Percentiles rank a stretch among this genome's conserved stretches.
These are phyloP conservation scores for Cornus controversa DNA, from an alignment of 148 eudicot genomes.

Conservation along the genomic window DNA sequence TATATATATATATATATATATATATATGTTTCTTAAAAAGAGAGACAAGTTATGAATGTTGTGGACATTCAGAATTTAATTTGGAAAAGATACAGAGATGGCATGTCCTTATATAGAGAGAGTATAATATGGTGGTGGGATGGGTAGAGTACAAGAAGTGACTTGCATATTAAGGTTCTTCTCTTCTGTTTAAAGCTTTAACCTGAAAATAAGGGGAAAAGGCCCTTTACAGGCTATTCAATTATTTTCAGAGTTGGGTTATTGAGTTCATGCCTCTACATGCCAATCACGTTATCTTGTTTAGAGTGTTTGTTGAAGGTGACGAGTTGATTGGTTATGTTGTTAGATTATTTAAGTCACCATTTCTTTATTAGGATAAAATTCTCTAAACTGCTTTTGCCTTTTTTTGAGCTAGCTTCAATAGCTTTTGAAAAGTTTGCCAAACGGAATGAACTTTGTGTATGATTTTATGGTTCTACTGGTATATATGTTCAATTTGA, in stretches of 20 bases:
- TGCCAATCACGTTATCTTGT: neutral
- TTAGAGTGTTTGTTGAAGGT: neutral
- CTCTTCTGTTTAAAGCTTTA: constrained; percentile 10
- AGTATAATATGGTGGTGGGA: neutral
- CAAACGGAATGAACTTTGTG: neutral
- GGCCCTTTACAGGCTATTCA: neutral
- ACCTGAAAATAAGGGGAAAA: constrained; percentile 1
- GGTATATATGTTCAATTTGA: neutral
- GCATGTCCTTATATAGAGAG: neutral
- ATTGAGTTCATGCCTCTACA: neutral
- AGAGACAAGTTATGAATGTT: too few species aligned
- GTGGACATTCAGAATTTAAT: neutral
- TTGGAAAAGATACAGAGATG: neutral
- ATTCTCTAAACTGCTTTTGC: neutral
- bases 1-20: too few species aligned
- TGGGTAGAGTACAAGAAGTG: neutral
- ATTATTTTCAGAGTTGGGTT: constrained; percentile 20
- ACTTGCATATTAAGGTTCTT: neutral
- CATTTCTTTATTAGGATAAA: too few species aligned
- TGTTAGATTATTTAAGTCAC: neutral
- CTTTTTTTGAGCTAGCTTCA: neutral
- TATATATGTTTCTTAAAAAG: neutral
- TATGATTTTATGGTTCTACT: neutral
- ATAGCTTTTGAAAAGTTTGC: neutral
- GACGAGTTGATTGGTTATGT: neutral